phyloP scores from a whole-genome alignment of 148 eudicot genomes.

The Gaultheria prostrata region DNA sequence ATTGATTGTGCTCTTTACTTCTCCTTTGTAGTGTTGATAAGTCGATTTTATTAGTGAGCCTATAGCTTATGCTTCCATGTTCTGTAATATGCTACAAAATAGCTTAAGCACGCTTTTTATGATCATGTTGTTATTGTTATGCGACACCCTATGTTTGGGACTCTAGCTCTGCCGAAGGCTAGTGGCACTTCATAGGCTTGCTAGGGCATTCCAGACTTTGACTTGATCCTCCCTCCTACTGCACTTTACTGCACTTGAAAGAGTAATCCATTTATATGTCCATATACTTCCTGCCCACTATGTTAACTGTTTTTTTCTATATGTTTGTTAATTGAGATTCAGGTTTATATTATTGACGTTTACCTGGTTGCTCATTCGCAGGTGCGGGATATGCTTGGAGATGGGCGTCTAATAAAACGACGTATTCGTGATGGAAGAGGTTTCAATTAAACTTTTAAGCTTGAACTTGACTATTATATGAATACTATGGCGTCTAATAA shows the following conservation, averaged over 20 bases:
- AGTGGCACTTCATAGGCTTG: neutral
- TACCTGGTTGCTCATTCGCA: conserved; percentile 29
- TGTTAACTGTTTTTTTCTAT: neutral
- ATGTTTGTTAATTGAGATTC: neutral
- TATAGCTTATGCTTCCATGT: neutral
- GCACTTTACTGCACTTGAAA: neutral
- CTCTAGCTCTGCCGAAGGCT: neutral
- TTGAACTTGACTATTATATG: neutral
- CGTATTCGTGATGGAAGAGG: conserved; percentile 96
- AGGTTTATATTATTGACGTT: neutral
- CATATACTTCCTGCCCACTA: conserved; percentile 1
- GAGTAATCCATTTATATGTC: neutral
- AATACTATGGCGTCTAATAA: too few species aligned
- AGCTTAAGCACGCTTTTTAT: neutral
- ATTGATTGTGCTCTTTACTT: neutral
- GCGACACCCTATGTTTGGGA: neutral
- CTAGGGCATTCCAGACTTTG: neutral
- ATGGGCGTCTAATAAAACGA: conserved; percentile 93
- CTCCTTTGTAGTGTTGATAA: neutral
- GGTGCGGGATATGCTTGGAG: conserved; percentile 99
- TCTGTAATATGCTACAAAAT: neutral
- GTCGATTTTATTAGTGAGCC: neutral
- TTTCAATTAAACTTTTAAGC: conserved; percentile 20
- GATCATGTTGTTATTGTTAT: neutral
- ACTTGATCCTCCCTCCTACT: neutral